These are phyloP conservation scores for Oryza officinalis DNA, from an alignment of 176 grass and related monocot genomes.

Conservation along the genomic window DNA sequence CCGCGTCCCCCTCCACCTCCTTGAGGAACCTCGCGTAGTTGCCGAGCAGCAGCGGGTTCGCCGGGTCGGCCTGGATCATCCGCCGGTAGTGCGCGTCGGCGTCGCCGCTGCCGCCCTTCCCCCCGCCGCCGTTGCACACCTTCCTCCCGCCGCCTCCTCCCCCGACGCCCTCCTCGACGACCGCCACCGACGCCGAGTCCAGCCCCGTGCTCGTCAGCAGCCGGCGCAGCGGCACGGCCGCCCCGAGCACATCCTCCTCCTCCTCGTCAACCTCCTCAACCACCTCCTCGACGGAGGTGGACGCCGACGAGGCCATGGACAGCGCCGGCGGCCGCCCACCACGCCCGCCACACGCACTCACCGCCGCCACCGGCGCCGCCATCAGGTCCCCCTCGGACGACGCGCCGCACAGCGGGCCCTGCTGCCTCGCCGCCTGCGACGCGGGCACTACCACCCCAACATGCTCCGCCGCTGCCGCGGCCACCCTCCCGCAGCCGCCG, in stretches of 20 bases:
- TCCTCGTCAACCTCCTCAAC: slow-evolving; percentile 9
- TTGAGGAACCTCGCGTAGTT: slow-evolving; percentile 70
- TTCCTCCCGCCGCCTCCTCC: slow-evolving; percentile 4
- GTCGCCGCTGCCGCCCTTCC: background rate
- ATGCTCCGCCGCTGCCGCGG: slow-evolving; percentile 9
- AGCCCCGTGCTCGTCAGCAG: slow-evolving; percentile 59
- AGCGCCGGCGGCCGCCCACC: background rate
- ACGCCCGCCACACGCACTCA: background rate
- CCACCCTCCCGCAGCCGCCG: background rate
- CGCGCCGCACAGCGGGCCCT: slow-evolving; percentile 35
- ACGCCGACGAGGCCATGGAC: background rate
- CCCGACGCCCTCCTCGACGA: slow-evolving; percentile 10
- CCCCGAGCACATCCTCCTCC: background rate
- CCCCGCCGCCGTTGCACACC: no score
- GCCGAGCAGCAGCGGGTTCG: slow-evolving; percentile 51
- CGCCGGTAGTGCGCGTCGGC: slow-evolving; percentile 45
- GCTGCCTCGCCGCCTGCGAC: background rate
- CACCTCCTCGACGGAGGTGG: slow-evolving; percentile 38
- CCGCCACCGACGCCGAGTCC: slow-evolving; percentile 5
- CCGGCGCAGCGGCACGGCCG: slow-evolving; percentile 10
- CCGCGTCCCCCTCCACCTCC: slow-evolving; percentile 46
- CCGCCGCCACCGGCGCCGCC: background rate
- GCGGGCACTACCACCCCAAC: background rate
- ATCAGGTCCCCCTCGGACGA: slow-evolving; percentile 49
- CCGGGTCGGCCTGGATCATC: slow-evolving; percentile 55